Evolutionary conservation across 768 basidiomycete genomes (phyloP), one percentile per base, ranked within the genome.

Genomic region (Glaciozyma martinii): DNA sequence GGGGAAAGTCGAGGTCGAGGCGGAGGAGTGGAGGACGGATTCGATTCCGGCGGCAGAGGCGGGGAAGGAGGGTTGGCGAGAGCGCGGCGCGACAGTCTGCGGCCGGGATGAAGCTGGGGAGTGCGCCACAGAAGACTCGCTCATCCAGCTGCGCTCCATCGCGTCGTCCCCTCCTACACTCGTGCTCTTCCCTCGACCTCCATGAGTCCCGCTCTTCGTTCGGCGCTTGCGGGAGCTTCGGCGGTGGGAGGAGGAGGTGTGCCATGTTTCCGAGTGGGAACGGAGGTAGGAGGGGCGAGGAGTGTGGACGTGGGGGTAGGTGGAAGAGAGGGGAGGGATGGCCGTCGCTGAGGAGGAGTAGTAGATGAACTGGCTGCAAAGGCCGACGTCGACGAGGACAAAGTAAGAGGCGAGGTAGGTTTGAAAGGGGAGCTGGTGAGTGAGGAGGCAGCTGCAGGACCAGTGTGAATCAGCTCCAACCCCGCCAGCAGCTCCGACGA

Each of bases 391-490:
- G 58, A 98, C 82, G 61, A 82, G 78, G 73, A 88, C 87, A 74
- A 97, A 99, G 76, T 99, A 99, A 0, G 81, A 81, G 4, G 95
- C 94, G 53, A 99, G 88, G 75, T 84, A 89, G 42, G 70, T 71
- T 78, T 98, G 94, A 76, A 99, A 98, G 27, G 91, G 90, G 21
- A 95, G 81, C 74, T 98, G 95, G 72, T 87, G 82, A 4, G 95
- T 98, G 61, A 99, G 80, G 65, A 97, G 78, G 75, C 90, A 92
- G 15, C 90, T 74, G 66, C 44, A 37, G 30, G 21, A 43, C n/a
- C 29, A 60, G 27, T 6, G 10, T 3, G 5, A 15, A 27, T 9
- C 18, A 7, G 18, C n/a, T 7, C 19, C 29, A 5, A 49, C n/a
- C 30, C 3, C 27, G 15, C 29, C 25, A n/a, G 19, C 29, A 46